Conservation (phyloP, 306 rosid genomes). For the Fagus sylvatica region DNA sequence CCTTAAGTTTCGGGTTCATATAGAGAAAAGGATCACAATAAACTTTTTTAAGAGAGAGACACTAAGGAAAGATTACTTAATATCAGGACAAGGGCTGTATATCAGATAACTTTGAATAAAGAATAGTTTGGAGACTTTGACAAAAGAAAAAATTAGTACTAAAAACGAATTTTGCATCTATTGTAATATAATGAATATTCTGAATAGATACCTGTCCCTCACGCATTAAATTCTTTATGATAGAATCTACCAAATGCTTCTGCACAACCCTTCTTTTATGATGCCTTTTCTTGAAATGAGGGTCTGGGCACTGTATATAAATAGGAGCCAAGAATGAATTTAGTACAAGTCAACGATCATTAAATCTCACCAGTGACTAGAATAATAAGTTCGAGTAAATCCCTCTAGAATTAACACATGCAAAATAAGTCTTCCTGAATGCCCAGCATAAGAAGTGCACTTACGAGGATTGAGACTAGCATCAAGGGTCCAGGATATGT, state of each 20-base stretch:
- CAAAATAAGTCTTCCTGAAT: background rate
- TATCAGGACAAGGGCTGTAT: background rate
- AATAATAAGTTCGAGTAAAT: background rate
- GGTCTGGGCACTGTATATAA: slow-evolving; percentile 90
- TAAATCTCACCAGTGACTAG: background rate
- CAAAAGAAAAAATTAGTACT: slow-evolving; percentile 1
- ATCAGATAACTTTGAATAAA: background rate
- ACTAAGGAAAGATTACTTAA: too few relatives aligned
- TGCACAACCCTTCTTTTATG: slow-evolving; percentile 87
- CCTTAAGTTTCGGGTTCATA: background rate
- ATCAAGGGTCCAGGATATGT: slow-evolving; percentile 79
- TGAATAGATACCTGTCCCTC: slow-evolving; percentile 69
- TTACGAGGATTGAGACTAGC: slow-evolving; percentile 83
- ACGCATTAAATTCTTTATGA: slow-evolving; percentile 48
- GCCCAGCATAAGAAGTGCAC: slow-evolving; percentile 30
- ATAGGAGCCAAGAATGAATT: slow-evolving; percentile 16
- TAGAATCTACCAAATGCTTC: slow-evolving; percentile 68
- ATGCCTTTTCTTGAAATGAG: slow-evolving; percentile 87
- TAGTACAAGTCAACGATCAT: background rate
- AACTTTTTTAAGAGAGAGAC: too few relatives aligned
- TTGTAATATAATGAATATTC: slow-evolving; percentile 4
- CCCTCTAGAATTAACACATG: slow-evolving; percentile 1
- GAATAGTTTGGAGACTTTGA: background rate
- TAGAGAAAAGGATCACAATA: too few relatives aligned
- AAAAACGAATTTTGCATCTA: background rate